These are phyloP conservation scores for Paracorniculantispora psalliotae DNA, from an alignment of 2,329 filamentous ascomycete genomes.

Conservation along the genomic window DNA sequence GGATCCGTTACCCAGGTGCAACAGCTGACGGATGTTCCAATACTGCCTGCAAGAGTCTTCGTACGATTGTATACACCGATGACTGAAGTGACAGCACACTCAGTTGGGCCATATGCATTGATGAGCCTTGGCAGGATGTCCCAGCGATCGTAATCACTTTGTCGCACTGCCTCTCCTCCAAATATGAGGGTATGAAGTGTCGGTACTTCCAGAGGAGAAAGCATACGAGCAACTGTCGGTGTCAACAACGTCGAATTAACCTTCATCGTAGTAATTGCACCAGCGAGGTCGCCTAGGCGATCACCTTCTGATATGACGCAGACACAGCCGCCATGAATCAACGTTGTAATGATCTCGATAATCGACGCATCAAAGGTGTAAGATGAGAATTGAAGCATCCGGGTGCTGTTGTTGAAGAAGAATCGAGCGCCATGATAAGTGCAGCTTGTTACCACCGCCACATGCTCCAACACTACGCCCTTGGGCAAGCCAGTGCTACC, in stretches of 20 bases:
- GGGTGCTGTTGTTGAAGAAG: slow-evolving; percentile 15
- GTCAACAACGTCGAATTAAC: not conserved
- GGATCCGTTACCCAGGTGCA: not conserved
- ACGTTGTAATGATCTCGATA: slow-evolving; percentile 20
- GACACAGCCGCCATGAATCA: slow-evolving; percentile 16
- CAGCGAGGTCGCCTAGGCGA: not conserved
- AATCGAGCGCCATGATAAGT: slow-evolving; percentile 15
- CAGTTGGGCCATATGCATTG: not conserved
- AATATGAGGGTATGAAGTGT: not conserved
- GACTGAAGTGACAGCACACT: not conserved
- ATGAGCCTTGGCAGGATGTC: not conserved
- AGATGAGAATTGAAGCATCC: slow-evolving; percentile 12
- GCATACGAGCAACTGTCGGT: not conserved
- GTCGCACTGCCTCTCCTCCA: not conserved
- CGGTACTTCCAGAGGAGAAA: not conserved
- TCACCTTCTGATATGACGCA: not conserved
- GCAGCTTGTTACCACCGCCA: slow-evolving; percentile 15
- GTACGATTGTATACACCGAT: not conserved
- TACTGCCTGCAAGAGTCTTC: not conserved
- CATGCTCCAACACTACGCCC: slow-evolving; percentile 19
- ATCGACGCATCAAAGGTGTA: slow-evolving; percentile 15
- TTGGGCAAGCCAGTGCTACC: slow-evolving; percentile 17
- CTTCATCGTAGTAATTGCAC: not conserved
- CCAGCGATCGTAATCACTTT: not conserved
- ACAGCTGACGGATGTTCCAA: not conserved